phyloP scores from a whole-genome alignment of 352 stramenopile genomes.

The Plasmopara halstedii region DNA sequence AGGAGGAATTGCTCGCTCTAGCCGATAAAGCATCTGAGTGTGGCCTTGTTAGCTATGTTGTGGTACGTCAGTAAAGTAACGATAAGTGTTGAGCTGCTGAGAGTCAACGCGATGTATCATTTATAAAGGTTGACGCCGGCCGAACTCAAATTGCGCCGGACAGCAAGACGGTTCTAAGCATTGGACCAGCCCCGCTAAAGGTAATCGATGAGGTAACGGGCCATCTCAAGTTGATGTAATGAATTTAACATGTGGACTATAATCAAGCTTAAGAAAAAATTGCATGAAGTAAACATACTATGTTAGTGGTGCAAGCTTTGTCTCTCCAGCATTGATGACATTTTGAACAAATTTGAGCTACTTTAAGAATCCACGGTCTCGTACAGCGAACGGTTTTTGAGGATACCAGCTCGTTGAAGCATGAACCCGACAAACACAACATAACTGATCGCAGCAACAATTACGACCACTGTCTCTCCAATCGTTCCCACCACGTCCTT shows the following conservation, averaged over 20 bases:
- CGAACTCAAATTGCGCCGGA: conserved; percentile 82
- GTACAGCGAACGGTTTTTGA: conserved; percentile 34
- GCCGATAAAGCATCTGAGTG: conserved; percentile 49
- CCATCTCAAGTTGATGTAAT: conserved; percentile 83
- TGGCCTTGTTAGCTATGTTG: conserved; percentile 73
- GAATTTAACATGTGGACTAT: background rate
- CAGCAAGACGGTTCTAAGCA: conserved; percentile 78
- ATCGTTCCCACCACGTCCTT: conserved; percentile 39
- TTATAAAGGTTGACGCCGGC: conserved; percentile 68
- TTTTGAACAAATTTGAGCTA: background rate
- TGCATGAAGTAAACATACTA: background rate
- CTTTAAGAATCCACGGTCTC: conserved; percentile 42
- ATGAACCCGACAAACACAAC: conserved; percentile 28
- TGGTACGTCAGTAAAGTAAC: conserved; percentile 31
- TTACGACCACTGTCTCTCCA: conserved; percentile 37
- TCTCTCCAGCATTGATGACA: conserved; percentile 7
- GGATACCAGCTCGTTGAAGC: conserved; percentile 29
- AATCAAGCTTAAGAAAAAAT: conserved; percentile 3
- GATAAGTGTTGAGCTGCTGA: background rate
- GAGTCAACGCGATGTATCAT: no score
- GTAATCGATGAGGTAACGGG: conserved; percentile 65
- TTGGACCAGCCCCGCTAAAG: conserved; percentile 62
- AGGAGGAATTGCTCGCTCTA: conserved; percentile 72
- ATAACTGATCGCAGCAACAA: conserved; percentile 22
- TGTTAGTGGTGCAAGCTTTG: background rate